phyloP scores from a whole-genome alignment of 768 basidiomycete genomes.

The Kwoniella sp. region DNA sequence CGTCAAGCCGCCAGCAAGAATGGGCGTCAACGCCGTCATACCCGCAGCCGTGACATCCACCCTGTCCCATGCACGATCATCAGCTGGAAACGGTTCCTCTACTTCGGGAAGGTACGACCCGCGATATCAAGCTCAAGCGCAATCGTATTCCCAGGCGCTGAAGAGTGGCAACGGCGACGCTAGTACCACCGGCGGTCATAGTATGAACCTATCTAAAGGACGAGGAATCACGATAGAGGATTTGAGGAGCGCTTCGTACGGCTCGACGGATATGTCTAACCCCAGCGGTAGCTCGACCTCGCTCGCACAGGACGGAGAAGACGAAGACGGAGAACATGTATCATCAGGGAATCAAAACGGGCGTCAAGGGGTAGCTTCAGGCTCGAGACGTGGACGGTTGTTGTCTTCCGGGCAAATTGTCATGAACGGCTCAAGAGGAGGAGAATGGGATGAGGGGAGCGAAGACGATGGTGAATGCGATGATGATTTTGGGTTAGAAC shows the following conservation, averaged over 20 bases:
- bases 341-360: too few species aligned
- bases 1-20: not conserved
- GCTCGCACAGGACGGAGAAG: not conserved
- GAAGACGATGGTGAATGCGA: slow-evolving; percentile 30
- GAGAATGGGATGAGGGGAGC: not conserved
- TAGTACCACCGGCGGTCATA: not conserved
- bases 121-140: slow-evolving; percentile 3
- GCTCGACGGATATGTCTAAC: not conserved
- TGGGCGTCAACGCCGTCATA: slow-evolving; percentile 32
- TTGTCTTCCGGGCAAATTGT: not conserved
- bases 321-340: not conserved
- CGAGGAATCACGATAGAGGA: slow-evolving; percentile 1
- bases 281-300: not conserved
- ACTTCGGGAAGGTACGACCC: slow-evolving; percentile 3
- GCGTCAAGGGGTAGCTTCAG: not conserved
- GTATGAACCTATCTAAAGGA: not conserved
- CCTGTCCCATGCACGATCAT: slow-evolving; percentile 1
- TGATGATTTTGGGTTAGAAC: slow-evolving; percentile 31
- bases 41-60: slow-evolving; percentile 26
- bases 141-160: slow-evolving; percentile 11
- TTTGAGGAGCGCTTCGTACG: slow-evolving; percentile 6
- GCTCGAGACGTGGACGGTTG: not conserved
- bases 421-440: not conserved
- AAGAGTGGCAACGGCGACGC: slow-evolving; percentile 9
- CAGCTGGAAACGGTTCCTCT: not conserved